Percentiles rank a stretch among this genome's conserved stretches.
These are phyloP conservation scores for Paraphoma chrysanthemicola DNA, from an alignment of 2,329 filamentous ascomycete species.

Conservation along the genomic window DNA sequence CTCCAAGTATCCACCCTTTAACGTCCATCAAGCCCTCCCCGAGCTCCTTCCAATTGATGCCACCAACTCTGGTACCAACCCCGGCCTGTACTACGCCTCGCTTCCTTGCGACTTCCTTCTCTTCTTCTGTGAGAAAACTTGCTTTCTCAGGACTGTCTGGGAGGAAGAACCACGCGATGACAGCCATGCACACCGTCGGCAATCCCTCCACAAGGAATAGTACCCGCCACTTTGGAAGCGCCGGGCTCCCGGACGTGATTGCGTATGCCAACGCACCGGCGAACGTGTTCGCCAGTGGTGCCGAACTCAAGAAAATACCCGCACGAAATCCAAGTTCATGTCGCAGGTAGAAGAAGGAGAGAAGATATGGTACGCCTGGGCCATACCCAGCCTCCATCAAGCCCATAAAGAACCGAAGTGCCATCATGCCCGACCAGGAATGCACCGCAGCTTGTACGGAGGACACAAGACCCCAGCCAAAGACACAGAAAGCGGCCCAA, in stretches of 20 bases:
- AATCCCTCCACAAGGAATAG: constrained; percentile 58
- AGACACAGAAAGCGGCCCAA: constrained; percentile 45
- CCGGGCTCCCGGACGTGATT: constrained; percentile 65
- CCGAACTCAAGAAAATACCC: constrained; percentile 61
- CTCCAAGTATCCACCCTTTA: constrained; percentile 45
- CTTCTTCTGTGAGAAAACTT: constrained; percentile 51
- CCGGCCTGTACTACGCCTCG: constrained; percentile 42
- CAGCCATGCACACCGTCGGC: constrained; percentile 52
- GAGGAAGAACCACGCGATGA: constrained; percentile 52
- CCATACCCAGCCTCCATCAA: constrained; percentile 54
- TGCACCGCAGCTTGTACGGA: constrained; percentile 39
- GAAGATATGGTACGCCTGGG: constrained; percentile 56
- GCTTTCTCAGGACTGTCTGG: constrained; percentile 55
- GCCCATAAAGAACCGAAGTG: constrained; percentile 45
- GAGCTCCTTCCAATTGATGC: constrained; percentile 38
- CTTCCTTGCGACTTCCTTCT: constrained; percentile 44
- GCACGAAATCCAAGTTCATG: constrained; percentile 63
- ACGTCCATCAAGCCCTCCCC: constrained; percentile 36
- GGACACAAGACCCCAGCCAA: constrained; percentile 44
- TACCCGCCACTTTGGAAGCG: constrained; percentile 68
- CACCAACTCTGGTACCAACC: constrained; percentile 31
- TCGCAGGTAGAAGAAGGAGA: constrained; percentile 67
- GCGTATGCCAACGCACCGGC: constrained; percentile 66
- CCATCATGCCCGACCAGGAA: constrained; percentile 43
- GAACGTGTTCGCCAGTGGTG: constrained; percentile 79